Percentiles rank a stretch among this genome's conserved stretches.
Evolutionary conservation across 768 basidiomycete genomes (phyloP).

Genomic region (Mycena leptocephala): DNA sequence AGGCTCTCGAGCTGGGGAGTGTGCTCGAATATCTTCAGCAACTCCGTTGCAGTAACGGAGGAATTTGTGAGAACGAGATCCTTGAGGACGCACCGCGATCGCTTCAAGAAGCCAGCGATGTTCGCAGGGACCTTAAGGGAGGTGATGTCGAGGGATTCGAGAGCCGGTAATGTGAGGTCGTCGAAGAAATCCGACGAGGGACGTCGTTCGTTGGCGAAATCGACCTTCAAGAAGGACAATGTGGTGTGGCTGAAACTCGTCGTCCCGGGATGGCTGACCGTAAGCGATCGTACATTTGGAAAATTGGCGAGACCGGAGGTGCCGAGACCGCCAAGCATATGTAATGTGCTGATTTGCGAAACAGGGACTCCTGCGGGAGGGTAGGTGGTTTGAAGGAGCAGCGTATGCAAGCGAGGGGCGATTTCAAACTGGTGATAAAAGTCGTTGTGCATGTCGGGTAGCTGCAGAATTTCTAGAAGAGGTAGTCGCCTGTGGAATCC

Average conservation of each 20-base stretch:
- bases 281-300: neutral
- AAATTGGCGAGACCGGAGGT: neutral
- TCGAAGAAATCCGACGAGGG: neutral
- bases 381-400: neutral
- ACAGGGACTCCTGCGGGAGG: neutral
- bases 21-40: neutral
- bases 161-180: neutral
- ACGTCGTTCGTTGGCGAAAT: neutral
- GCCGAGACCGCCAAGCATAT: neutral
- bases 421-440: neutral
- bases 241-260: neutral
- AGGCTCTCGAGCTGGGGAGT: neutral
- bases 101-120: neutral
- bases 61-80: neutral
- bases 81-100: neutral
- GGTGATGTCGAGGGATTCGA: neutral
- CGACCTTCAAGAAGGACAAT: neutral
- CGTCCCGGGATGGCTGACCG: neutral
- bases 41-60: neutral
- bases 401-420: neutral
- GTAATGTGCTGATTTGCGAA: neutral
- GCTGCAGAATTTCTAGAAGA: neutral
- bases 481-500: neutral
- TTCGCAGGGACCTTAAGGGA: neutral
- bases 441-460: neutral